Evolutionary conservation across 768 basidiomycete genomes (phyloP).

Genomic region (Amanita polypyramis): DNA sequence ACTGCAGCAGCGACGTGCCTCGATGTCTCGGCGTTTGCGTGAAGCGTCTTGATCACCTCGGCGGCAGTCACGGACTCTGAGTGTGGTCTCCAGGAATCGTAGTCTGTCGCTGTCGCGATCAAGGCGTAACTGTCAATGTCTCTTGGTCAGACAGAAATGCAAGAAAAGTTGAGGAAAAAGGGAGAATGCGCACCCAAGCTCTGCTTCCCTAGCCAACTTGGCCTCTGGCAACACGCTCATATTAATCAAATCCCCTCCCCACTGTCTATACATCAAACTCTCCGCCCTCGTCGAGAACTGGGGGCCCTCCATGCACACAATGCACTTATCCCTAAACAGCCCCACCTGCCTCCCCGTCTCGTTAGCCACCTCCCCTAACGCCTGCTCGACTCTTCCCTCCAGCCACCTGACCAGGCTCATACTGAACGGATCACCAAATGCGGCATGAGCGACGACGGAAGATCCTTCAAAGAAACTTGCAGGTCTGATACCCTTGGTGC

Average conservation of each 20-base stretch:
- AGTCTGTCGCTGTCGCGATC: constrained; percentile 87
- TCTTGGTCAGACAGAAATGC: not conserved
- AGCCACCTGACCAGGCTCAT: constrained; percentile 54
- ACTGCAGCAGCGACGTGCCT: constrained; percentile 63
- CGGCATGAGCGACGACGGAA: constrained; percentile 79
- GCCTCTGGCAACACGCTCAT: constrained; percentile 97
- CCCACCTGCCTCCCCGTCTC: constrained; percentile 35
- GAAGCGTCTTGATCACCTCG: constrained; percentile 84
- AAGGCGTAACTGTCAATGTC: constrained; percentile 67
- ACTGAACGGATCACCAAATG: constrained; percentile 91
- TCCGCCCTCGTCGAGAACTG: constrained; percentile 99
- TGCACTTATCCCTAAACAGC: constrained; percentile 73
- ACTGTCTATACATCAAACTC: constrained; percentile 84
- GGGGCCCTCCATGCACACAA: constrained; percentile 96
- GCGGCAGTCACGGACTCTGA: constrained; percentile 79
- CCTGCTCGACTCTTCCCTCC: constrained; percentile 50
- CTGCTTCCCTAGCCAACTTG: constrained; percentile 94
- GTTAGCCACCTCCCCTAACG: constrained; percentile 34
- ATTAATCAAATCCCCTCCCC: constrained; percentile 92
- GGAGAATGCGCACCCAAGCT: constrained; percentile 56
- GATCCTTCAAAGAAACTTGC: constrained; percentile 81
- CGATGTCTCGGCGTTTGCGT: constrained; percentile 79
- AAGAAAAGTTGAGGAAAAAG: not conserved
- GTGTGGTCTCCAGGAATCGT: constrained; percentile 87
- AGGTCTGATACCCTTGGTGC: constrained; percentile 89